Percentiles rank a stretch among this genome's conserved stretches.
Evolutionary conservation across 257 asterid species (phyloP).

Genomic region (Solanum pennellii): DNA sequence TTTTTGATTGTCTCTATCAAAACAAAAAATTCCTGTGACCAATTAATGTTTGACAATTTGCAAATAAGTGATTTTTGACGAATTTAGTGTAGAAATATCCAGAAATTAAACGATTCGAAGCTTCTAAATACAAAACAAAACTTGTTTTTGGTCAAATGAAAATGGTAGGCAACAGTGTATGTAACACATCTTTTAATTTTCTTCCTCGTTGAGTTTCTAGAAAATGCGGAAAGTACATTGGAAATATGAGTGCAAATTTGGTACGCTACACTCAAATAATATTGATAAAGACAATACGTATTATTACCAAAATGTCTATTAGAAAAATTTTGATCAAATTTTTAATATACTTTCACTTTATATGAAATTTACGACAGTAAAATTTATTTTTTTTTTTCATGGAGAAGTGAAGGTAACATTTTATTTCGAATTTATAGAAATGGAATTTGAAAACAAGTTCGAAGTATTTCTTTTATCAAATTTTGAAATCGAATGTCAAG

Average conservation of each 20-base stretch:
- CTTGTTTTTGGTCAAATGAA: background rate
- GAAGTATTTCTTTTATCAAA: background rate
- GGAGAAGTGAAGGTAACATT: background rate
- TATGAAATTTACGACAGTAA: background rate
- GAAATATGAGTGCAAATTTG: background rate
- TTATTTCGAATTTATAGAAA: too few species aligned
- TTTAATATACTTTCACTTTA: background rate
- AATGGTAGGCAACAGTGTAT: background rate
- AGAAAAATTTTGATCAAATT: too few species aligned
- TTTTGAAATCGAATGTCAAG: too few species aligned
- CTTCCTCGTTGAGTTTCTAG: background rate
- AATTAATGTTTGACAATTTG: background rate
- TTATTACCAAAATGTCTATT: background rate
- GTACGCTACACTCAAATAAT: background rate
- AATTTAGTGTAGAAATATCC: background rate
- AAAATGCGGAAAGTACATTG: background rate
- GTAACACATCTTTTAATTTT: background rate
- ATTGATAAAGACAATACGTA: background rate
- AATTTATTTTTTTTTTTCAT: too few species aligned
- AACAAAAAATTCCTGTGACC: background rate
- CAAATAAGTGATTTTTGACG: background rate
- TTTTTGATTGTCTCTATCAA: background rate
- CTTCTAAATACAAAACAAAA: background rate
- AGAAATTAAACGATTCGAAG: background rate
- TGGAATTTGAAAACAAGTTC: background rate